Percentiles rank a stretch among this genome's conserved stretches.
Evolutionary conservation across 768 basidiomycete species (phyloP).

Genomic region (Mycena alexandri): DNA sequence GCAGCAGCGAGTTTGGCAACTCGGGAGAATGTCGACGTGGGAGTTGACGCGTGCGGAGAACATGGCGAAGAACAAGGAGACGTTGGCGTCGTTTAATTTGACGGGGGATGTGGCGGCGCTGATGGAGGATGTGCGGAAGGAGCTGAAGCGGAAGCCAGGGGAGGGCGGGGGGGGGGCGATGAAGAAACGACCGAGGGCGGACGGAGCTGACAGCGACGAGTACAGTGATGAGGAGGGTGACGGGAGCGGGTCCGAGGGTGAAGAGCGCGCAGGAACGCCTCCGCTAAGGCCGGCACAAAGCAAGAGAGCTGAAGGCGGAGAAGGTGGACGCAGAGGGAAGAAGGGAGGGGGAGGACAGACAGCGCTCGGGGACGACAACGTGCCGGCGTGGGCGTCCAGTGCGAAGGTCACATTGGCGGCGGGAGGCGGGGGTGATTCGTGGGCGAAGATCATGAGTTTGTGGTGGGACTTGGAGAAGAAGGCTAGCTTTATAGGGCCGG

Average conservation of each 20-base stretch:
- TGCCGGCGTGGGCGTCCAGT: background rate
- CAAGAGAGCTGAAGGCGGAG: background rate
- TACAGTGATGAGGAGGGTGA: background rate
- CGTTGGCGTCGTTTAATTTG: no score
- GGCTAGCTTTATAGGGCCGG: background rate
- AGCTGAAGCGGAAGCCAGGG: no score
- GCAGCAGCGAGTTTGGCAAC: no score
- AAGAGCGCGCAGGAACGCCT: background rate
- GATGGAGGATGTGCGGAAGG: no score
- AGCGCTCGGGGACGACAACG: background rate
- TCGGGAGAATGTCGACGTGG: no score
- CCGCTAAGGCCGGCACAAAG: no score
- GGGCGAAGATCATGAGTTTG: background rate
- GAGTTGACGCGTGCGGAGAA: no score
- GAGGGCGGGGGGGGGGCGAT: no score
- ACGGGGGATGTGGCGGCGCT: no score
- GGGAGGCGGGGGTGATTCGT: background rate
- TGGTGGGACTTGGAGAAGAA: conserved; percentile 2
- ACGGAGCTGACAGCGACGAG: background rate
- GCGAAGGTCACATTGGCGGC: background rate
- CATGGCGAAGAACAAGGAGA: no score
- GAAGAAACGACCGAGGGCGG: background rate
- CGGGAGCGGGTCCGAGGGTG: background rate
- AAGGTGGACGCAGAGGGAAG: background rate
- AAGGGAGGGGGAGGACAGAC: background rate